A percentile compares a stretch with the other conserved stretches of the same genome.
phyloP scores from a whole-genome alignment of 768 basidiomycete genomes.

The Boletellus ananiceps region DNA sequence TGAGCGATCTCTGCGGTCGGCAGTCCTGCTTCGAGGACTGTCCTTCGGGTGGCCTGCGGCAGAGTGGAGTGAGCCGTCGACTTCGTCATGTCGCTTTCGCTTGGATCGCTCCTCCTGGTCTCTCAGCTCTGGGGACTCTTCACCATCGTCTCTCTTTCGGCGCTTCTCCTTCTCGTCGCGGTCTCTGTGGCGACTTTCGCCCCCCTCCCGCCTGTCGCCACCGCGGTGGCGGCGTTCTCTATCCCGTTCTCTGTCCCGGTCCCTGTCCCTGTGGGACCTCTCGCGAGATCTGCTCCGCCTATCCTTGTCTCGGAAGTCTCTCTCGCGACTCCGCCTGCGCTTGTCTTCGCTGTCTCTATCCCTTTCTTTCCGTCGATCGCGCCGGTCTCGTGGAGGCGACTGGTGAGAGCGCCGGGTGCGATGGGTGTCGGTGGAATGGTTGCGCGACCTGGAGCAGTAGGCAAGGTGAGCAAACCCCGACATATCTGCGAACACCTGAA shows the following conservation, averaged over 20 bases:
- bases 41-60: slow-evolving; percentile 37
- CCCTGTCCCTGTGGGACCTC: slow-evolving; percentile 38
- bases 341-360: slow-evolving; percentile 56
- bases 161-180: slow-evolving; percentile 51
- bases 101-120: slow-evolving; percentile 58
- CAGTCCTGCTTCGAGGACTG: slow-evolving; percentile 44
- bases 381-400: slow-evolving; percentile 60
- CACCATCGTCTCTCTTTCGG: slow-evolving; percentile 66
- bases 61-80: slow-evolving; percentile 41
- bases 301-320: slow-evolving; percentile 46
- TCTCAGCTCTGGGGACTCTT: slow-evolving; percentile 40
- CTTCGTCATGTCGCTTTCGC: slow-evolving; percentile 59
- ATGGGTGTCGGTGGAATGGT: slow-evolving; percentile 73
- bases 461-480: slow-evolving; percentile 3
- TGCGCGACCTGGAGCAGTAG: slow-evolving; percentile 49
- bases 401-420: slow-evolving; percentile 68
- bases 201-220: slow-evolving; percentile 43
- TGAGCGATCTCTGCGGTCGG: slow-evolving; percentile 46
- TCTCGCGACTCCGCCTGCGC: slow-evolving; percentile 60
- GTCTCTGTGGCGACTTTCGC: slow-evolving; percentile 51
- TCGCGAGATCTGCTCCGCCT: slow-evolving; percentile 47
- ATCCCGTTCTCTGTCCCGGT: slow-evolving; percentile 28
- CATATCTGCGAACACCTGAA: not conserved
- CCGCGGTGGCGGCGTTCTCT: slow-evolving; percentile 44
- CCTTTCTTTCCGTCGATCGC: slow-evolving; percentile 41